Base-by-base conservation (phyloP, 306 rosid genomes). In the Quercus engelmannii region DNA sequence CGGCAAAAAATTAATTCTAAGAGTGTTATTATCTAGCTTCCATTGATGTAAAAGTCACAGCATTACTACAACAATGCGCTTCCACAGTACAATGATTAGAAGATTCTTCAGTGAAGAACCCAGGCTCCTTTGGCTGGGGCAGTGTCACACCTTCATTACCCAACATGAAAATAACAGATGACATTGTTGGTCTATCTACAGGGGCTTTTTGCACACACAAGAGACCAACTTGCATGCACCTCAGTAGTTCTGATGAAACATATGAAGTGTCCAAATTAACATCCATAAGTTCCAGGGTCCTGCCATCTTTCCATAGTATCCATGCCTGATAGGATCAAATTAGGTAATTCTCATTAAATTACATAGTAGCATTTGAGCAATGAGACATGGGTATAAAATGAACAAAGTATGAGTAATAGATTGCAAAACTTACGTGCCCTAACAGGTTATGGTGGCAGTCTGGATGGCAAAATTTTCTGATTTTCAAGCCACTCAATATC, bases 401-500 rank as follows among this genome's bases (percentile, higher is more conserved):
- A n/a, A 33, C 73, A 71, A n/a, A 19, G 7, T 28, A 49, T 58
- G 69, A 21, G 28, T 8, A 62, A 11, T 11, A 20, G 23, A 23
- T 20, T 20, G 57, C 28, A 17, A 1, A 67, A 69, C 82, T 80
- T 25, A 80, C 84, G 51, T 80, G 84, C 33, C 84, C 84, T 30
- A 84, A 21, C 30, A 84, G 84, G 56, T 84, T 84, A 1, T 67
- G 79, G 25, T 76, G 78, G 58, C 69, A 79, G 14, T 80, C 61
- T 21, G 67, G 73, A 76, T 80, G 84, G 52, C 46, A 46, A 56
- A 80, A 76, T 1, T 77, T 75, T 56, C 81, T 77, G 21, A 83
- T 83, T 84, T 51, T 87, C 51, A 68, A 72, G 43, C 91, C 91
- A 74, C 87, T 87, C 20, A 89, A 38, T 58, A 87, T 85, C 86